A percentile compares a stretch with the other conserved stretches of the same genome.
Conservation (phyloP, 192 early-diverging fungal genomes). For the Coemansia guatemalensis region DNA sequence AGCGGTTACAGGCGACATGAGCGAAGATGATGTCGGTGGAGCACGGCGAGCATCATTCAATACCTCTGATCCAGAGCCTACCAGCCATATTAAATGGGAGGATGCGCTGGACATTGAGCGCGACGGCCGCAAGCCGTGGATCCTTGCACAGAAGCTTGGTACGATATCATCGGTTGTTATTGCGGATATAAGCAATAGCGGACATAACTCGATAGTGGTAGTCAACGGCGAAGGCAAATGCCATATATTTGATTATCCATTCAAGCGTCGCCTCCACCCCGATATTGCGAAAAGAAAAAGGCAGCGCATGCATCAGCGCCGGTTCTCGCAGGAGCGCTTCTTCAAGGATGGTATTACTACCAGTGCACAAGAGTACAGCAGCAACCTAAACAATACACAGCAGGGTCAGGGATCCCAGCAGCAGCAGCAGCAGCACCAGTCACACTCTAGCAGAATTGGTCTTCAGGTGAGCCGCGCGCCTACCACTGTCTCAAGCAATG, state of each 20-base stretch:
- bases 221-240: conserved; percentile 54
- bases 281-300: conserved; percentile 35
- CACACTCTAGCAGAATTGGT: background rate
- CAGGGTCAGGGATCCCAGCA: background rate
- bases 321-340: conserved; percentile 51
- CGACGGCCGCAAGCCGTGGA: conserved; percentile 54
- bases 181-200: conserved; percentile 46
- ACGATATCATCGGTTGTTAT: conserved; percentile 51
- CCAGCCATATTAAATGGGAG: conserved; percentile 49
- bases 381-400: background rate
- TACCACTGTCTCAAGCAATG: background rate
- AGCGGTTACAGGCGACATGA: conserved; percentile 20
- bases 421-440: background rate
- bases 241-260: conserved; percentile 51
- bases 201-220: conserved; percentile 50
- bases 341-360: conserved; percentile 34
- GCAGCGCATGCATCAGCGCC: conserved; percentile 48
- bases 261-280: conserved; percentile 45
- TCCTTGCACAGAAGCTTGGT: conserved; percentile 50
- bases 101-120: conserved; percentile 53
- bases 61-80: conserved; percentile 11
- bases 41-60: conserved; percentile 9
- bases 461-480: background rate
- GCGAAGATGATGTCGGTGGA: conserved; percentile 26
- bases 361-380: conserved; percentile 3